These are phyloP conservation scores for Tolypocladium sp. DNA, from an alignment of 2,329 filamentous ascomycete genomes.

Conservation along the genomic window DNA sequence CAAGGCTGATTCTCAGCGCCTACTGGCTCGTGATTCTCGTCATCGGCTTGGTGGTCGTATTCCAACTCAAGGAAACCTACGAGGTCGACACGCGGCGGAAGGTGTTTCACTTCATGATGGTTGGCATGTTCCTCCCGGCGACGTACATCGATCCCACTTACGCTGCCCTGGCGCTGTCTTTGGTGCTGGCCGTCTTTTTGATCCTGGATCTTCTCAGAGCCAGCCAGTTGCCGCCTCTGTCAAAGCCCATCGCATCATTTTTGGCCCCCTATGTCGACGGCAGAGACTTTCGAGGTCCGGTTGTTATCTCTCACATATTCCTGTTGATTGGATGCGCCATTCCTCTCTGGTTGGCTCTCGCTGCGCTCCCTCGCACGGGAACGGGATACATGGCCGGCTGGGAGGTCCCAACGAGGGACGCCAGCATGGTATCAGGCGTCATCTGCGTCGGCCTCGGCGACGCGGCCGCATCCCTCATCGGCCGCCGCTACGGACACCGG, in stretches of 20 bases:
- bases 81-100: constrained; percentile 95
- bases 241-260: constrained; percentile 76
- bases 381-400: constrained; percentile 55
- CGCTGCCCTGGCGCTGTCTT: constrained; percentile 65
- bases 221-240: constrained; percentile 83
- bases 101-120: constrained; percentile 98
- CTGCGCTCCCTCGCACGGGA: constrained; percentile 52
- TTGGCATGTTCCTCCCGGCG: constrained; percentile 84
- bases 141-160: constrained; percentile 82
- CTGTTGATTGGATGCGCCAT: constrained; percentile 91
- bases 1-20: constrained; percentile 62
- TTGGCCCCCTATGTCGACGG: constrained; percentile 92
- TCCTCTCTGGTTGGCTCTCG: constrained; percentile 82
- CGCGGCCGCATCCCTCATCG: constrained; percentile 83
- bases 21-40: constrained; percentile 68
- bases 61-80: constrained; percentile 64
- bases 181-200: constrained; percentile 77
- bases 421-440: constrained; percentile 86
- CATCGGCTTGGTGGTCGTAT: constrained; percentile 64
- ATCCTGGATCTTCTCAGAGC: constrained; percentile 84
- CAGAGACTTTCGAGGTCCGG: constrained; percentile 81
- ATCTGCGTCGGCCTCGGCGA: constrained; percentile 94
- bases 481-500: constrained; percentile 70
- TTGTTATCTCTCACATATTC: constrained; percentile 95
- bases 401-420: constrained; percentile 65